Percentiles rank a stretch among this genome's conserved stretches.
Conservation (phyloP, 768 basidiomycete genomes). For the Pholiota microspora region DNA sequence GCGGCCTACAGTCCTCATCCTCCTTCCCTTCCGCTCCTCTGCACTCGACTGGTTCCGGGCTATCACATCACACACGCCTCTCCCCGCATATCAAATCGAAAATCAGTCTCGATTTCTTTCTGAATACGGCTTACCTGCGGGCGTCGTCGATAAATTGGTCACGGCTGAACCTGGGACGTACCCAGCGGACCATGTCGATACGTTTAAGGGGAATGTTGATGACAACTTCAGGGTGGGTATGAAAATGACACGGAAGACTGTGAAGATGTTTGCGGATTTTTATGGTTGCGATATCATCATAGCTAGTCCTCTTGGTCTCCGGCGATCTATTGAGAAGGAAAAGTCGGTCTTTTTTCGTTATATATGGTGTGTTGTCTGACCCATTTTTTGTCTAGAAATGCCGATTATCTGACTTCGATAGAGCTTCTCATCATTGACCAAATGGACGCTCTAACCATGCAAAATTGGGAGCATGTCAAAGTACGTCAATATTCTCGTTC, state of each 20-base stretch:
- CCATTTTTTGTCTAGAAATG: constrained; percentile 48
- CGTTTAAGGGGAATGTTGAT: constrained; percentile 95
- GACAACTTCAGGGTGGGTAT: constrained; percentile 92
- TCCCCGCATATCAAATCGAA: constrained; percentile 79
- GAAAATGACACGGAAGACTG: constrained; percentile 88
- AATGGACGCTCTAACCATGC: constrained; percentile 91
- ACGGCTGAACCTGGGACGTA: constrained; percentile 73
- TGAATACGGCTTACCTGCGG: constrained; percentile 83
- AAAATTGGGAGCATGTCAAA: constrained; percentile 99
- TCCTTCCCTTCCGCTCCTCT: constrained; percentile 91
- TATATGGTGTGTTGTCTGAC: constrained; percentile 6
- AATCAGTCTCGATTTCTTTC: constrained; percentile 78
- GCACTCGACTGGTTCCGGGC: constrained; percentile 83
- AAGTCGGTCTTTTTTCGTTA: constrained; percentile 50
- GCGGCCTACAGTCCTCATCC: constrained; percentile 88
- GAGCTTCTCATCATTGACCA: constrained; percentile 92
- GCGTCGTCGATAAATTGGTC: constrained; percentile 77
- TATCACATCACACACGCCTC: constrained; percentile 71
- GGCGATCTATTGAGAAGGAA: constrained; percentile 93
- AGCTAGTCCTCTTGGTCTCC: constrained; percentile 89
- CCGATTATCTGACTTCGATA: constrained; percentile 91
- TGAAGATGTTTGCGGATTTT: constrained; percentile 90
- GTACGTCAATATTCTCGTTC: constrained; percentile 36
- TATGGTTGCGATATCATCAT: constrained; percentile 90
- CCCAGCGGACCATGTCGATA: constrained; percentile 87